Evolutionary conservation across 2,329 filamentous ascomycete species (phyloP).

Genomic region (Hortaea sp.): DNA sequence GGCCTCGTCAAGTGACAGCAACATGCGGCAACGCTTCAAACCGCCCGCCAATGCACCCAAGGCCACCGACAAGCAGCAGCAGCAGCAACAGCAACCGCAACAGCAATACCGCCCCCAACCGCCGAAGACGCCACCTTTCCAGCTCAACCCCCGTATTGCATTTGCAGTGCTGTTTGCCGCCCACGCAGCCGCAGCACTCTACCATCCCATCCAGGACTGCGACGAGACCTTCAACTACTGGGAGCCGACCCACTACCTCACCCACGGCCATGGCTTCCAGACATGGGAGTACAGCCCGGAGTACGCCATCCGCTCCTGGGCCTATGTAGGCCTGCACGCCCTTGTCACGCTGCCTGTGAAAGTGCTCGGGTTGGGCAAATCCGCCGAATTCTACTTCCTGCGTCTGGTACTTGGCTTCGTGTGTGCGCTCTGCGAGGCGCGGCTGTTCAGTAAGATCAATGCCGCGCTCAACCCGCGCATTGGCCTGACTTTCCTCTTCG

Average conservation of each 20-base stretch:
- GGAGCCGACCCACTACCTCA: constrained; percentile 92
- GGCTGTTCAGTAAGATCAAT: constrained; percentile 69
- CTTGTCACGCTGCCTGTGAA: constrained; percentile 56
- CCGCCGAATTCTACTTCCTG: constrained; percentile 73
- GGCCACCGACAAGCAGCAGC: neutral
- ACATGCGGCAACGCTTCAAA: constrained; percentile 6
- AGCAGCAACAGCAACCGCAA: neutral
- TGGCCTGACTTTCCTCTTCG: constrained; percentile 72
- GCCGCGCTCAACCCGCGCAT: constrained; percentile 70
- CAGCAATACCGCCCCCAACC: neutral
- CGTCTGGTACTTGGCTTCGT: constrained; percentile 62
- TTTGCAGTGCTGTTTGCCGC: constrained; percentile 72
- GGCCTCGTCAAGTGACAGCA: neutral
- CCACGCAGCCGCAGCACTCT: constrained; percentile 66
- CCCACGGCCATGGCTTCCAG: constrained; percentile 84
- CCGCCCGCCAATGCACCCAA: neutral
- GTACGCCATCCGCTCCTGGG: constrained; percentile 91
- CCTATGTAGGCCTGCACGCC: constrained; percentile 76
- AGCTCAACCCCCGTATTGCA: constrained; percentile 54
- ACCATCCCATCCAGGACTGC: constrained; percentile 90
- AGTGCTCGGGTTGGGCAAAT: constrained; percentile 39
- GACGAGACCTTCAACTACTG: constrained; percentile 99
- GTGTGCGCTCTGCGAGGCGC: constrained; percentile 73
- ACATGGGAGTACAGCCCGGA: constrained; percentile 98
- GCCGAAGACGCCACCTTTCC: constrained; percentile 7